Evolutionary conservation across 2,329 filamentous ascomycete genomes (phyloP).

Genomic region (Fusarium irregulare): DNA sequence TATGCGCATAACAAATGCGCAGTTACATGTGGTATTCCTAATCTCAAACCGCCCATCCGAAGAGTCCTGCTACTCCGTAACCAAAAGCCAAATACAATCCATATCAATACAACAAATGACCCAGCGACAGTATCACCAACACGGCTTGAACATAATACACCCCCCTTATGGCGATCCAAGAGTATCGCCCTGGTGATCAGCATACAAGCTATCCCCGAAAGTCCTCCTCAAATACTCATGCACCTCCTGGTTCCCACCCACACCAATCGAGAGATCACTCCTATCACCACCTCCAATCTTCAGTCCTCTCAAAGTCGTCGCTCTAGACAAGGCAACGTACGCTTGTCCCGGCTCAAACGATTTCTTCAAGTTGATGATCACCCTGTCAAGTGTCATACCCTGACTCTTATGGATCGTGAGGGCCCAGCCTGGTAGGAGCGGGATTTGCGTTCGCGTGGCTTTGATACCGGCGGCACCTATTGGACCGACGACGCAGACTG

Average conservation of each 20-base stretch:
- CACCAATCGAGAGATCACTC: neutral
- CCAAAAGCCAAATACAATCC: neutral
- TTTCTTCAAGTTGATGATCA: neutral
- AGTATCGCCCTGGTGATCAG: neutral
- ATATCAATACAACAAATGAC: neutral
- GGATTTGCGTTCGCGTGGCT: constrained; percentile 70
- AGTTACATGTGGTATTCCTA: neutral
- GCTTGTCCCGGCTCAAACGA: neutral
- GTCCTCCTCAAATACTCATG: constrained; percentile 7
- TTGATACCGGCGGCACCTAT: constrained; percentile 52
- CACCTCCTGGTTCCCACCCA: constrained; percentile 10
- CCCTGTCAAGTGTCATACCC: constrained; percentile 69
- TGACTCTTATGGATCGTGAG: constrained; percentile 73
- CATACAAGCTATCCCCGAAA: constrained; percentile 6
- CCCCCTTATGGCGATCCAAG: too few relatives aligned
- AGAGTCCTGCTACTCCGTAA: neutral
- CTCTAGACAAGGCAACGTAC: neutral
- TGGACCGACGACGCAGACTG: constrained; percentile 61
- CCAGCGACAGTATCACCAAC: too few relatives aligned
- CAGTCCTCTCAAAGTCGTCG: neutral
- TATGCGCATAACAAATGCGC: neutral
- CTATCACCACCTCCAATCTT: constrained; percentile 17
- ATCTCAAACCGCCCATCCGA: neutral
- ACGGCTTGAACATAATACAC: neutral
- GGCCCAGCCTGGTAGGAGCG: constrained; percentile 69